A percentile compares a stretch with the other conserved stretches of the same genome.
Evolutionary conservation across 1,284 basidiomycete species (phyloP).

Genomic region (Phlebopus sp.): DNA sequence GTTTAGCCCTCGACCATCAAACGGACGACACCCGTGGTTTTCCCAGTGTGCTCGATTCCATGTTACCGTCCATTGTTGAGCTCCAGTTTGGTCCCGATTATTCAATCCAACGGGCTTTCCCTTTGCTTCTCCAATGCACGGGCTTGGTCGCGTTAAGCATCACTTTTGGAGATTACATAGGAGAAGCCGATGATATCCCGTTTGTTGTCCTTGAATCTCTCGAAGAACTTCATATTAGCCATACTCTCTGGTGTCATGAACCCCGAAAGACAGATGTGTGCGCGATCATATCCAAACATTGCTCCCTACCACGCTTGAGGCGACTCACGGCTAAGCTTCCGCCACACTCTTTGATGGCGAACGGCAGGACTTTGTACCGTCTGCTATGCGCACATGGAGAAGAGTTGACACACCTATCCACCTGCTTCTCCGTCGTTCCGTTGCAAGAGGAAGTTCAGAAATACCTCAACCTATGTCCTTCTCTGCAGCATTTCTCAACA

Average conservation of each 20-base stretch:
- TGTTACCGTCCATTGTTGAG: not conserved
- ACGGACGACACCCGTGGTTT: not conserved
- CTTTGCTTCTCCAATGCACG: constrained; percentile 1
- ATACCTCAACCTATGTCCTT: too few relatives aligned
- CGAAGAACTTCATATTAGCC: constrained; percentile 1
- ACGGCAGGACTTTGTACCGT: not conserved
- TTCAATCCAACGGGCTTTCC: not conserved
- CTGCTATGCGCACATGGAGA: constrained; percentile 3
- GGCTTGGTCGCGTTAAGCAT: not conserved
- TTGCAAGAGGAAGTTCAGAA: too few relatives aligned
- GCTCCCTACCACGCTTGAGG: not conserved
- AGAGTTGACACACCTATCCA: not conserved
- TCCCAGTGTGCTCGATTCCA: not conserved
- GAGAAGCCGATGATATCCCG: not conserved
- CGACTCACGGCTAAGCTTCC: not conserved
- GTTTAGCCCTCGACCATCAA: not conserved
- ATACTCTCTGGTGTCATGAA: not conserved
- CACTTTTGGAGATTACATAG: not conserved
- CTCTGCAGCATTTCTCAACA: too few relatives aligned
- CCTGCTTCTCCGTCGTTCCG: not conserved
- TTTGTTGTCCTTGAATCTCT: not conserved
- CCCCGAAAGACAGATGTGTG: not conserved
- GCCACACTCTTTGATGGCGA: not conserved
- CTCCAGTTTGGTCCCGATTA: not conserved
- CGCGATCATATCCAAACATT: not conserved